Conservation (phyloP, 345 rosid species). For the Gynandropsis gynandra region DNA sequence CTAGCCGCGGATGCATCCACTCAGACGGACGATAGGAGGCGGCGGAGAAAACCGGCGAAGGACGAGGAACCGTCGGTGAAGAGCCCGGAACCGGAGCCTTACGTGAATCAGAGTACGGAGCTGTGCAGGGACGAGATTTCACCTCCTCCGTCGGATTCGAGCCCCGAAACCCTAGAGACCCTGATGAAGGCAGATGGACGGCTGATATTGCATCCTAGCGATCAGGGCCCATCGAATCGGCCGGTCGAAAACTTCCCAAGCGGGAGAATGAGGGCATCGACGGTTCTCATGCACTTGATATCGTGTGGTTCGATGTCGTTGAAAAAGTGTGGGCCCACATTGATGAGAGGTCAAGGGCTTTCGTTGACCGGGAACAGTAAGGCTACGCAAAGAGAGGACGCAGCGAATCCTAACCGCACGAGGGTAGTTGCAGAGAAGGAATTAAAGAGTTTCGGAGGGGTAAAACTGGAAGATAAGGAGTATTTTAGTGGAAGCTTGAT, state of each 20-base stretch:
- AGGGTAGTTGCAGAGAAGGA: constrained; percentile 19
- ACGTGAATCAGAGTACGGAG: constrained; percentile 35
- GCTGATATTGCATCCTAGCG: constrained; percentile 23
- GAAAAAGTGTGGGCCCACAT: constrained; percentile 42
- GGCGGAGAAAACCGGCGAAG: constrained; percentile 34
- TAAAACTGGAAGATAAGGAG: constrained; percentile 70
- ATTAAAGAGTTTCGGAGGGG: constrained; percentile 34
- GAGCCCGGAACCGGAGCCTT: constrained; percentile 10
- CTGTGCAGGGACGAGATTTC: constrained; percentile 59
- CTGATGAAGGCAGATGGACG: constrained; percentile 62
- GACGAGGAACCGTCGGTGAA: constrained; percentile 18
- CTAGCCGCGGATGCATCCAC: constrained; percentile 77
- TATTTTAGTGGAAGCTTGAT: constrained; percentile 93
- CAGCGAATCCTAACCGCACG: too few relatives aligned
- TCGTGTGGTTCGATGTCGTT: constrained; percentile 76
- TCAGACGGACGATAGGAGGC: constrained; percentile 54
- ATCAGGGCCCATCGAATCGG: constrained; percentile 27
- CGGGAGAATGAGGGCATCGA: constrained; percentile 53
- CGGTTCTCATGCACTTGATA: constrained; percentile 74
- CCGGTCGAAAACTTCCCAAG: constrained; percentile 32
- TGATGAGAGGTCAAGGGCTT: constrained; percentile 21
- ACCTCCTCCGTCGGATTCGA: constrained; percentile 78
- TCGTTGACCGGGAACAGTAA: too few relatives aligned
- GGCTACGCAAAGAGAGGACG: too few relatives aligned
- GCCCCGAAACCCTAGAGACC: constrained; percentile 68